Evolutionary conservation across 345 rosid genomes (phyloP).

Genomic region (Hibiscus syriacus): DNA sequence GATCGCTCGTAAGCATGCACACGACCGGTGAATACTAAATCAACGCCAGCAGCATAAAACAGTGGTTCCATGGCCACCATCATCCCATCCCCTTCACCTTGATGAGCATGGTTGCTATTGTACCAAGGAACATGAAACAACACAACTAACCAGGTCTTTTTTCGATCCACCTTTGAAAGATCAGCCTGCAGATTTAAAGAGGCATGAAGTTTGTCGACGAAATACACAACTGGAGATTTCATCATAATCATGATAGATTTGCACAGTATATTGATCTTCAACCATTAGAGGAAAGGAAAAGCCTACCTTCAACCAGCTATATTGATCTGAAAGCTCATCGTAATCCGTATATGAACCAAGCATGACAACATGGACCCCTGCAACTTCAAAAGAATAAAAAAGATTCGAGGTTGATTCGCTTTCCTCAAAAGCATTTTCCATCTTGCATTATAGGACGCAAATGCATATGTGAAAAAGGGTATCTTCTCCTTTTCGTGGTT

Average conservation of each 20-base stretch:
- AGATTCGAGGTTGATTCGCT: slow-evolving; percentile 89
- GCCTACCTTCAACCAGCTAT: slow-evolving; percentile 76
- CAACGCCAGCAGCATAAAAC: slow-evolving; percentile 70
- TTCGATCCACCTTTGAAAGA: slow-evolving; percentile 67
- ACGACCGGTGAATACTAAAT: slow-evolving; percentile 70
- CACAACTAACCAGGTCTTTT: slow-evolving; percentile 73
- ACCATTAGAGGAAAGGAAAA: background rate
- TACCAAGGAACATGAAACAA: slow-evolving; percentile 94
- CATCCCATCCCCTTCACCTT: too few species aligned
- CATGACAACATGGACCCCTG: too few species aligned
- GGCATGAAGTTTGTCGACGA: background rate
- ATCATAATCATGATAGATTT: background rate
- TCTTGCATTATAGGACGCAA: slow-evolving; percentile 72
- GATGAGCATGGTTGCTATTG: too few species aligned
- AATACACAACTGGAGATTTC: background rate
- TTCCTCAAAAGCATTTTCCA: slow-evolving; percentile 91
- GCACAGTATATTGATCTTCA: background rate
- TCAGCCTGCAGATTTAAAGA: too few species aligned
- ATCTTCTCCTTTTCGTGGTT: slow-evolving; percentile 83
- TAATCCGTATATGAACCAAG: too few species aligned
- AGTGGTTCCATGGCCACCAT: slow-evolving; percentile 80
- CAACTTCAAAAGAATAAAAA: slow-evolving; percentile 85
- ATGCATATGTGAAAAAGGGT: slow-evolving; percentile 55
- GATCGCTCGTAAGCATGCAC: slow-evolving; percentile 96
- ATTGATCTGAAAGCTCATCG: too few species aligned